Percentiles rank a stretch among this genome's conserved stretches.
phyloP scores from a whole-genome alignment of 352 stramenopile species.

The Phytophthora macrochlamydospora region DNA sequence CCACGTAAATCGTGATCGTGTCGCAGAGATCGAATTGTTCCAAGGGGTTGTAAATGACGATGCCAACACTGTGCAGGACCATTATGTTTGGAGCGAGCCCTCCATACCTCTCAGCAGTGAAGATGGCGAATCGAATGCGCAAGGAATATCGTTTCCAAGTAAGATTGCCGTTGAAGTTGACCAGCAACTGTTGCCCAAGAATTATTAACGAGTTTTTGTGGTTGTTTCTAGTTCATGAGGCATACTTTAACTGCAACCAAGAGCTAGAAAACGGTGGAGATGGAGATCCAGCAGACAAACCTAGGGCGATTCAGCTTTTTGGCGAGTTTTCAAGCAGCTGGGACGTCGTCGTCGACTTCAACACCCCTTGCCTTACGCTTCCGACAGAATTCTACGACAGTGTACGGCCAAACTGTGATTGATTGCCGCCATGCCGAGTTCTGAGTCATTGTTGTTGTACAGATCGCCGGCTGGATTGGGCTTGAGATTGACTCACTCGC shows the following conservation, averaged over 20 bases:
- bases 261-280: neutral
- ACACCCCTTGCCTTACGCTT: conserved; percentile 59
- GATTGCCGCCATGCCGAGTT: neutral
- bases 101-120: conserved; percentile 39
- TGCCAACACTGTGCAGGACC: conserved; percentile 9
- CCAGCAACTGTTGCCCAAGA: neutral
- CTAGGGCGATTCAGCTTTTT: conserved; percentile 36
- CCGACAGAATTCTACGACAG: conserved; percentile 68
- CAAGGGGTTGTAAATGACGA: conserved; percentile 4
- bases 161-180: conserved; percentile 10
- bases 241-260: conserved; percentile 31
- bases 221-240: conserved; percentile 43
- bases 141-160: conserved; percentile 67
- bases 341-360: conserved; percentile 66
- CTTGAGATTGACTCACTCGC: conserved; percentile 48
- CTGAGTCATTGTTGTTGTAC: conserved; percentile 2
- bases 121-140: conserved; percentile 33
- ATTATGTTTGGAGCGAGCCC: conserved; percentile 59
- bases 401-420: conserved; percentile 26
- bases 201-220: neutral
- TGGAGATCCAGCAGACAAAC: neutral
- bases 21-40: conserved; percentile 11
- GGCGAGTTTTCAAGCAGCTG: conserved; percentile 62
- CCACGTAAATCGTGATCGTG: neutral
- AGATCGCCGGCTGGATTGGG: conserved; percentile 63